Evolutionary conservation across 257 asterid genomes (phyloP), one percentile per base, ranked within the genome.

Genomic region (Solanum dulcamara): DNA sequence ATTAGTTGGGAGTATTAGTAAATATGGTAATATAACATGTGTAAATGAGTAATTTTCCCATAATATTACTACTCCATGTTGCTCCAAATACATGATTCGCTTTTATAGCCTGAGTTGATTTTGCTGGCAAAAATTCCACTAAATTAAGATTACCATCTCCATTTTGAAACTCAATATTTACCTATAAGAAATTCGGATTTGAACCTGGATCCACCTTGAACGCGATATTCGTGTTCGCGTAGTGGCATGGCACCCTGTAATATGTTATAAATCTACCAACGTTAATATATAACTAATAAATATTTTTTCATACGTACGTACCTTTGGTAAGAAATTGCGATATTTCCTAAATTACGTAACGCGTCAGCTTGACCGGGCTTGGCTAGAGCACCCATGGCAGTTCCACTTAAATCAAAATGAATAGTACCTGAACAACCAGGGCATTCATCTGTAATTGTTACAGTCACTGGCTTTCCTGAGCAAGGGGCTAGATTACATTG

Each of bases 391-490:
- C 91, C 90, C 71, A 89, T 86, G 11, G 91, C 87, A 44, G 80
- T 44, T 28, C 88, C 88, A 46, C 93, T 89, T 72, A 90, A 80
- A 86, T 90, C 93, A 57, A 90, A 90, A 71, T 87, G 91, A 42
- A 89, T 84, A 10, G 80, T 20, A 13, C 82, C 84, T 1, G 82
- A 32, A 42, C 57, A 75, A 0, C 81, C 42, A 18, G 88, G 88
- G 70, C 92, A 89, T 74, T 90, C 89, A 40, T 89, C 87, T 15
- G 90, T 86, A 28, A 90, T 79, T 10, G 85, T 88, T 4, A 87
- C 86, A 0, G n/a, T 89, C 17, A 90, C 85, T 22, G 90, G 88
- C 1, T 35, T 80, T 10, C 90, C 91, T 0, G 91, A 89, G 42
- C 93, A 89, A 1, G 88, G 81, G 60, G 2, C 85, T 5, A 70